Evolutionary conservation across 139 green algal species (phyloP), one percentile per base, ranked within the genome.

Genomic region (Astrephomene gubernaculifera): DNA sequence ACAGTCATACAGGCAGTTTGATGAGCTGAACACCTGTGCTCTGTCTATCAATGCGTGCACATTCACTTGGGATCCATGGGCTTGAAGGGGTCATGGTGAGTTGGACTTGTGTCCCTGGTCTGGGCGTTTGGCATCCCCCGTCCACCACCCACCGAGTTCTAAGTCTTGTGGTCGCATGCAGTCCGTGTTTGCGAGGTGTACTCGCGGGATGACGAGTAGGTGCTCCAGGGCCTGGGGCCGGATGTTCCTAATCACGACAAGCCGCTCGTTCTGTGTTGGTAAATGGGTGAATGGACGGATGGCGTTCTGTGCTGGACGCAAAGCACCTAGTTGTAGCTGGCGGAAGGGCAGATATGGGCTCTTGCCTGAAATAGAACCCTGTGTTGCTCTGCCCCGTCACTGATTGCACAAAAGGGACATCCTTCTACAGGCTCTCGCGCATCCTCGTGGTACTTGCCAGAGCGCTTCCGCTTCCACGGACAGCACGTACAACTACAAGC

Each of bases 221-320:
- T 91, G 88, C 22, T 21, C 25, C 25, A 17, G 36, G 4, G 72
- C 88, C 9, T 82, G 41, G 4, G 88, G 88, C 8, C 38, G 39
- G 41, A 75, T 85, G 74, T 89, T 81, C 0, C 24, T 52, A 45
- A 91, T 88, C 10, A 89, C 88, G 8, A 90, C 57, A 22, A 91
- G 60, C 3, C 67, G 79, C 29, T 91, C 88, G 8, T 72, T 79
- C 83, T 89, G 86, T 44, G 22, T 4, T 38, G 35, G 12, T 12
- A 17, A 44, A 1, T 31, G 33, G 25, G 29, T 45, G 33, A 22
- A 9, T 45, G 33, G 27, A 27, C 8, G 14, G 17, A 29, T 45
- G 65, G 4, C 35, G 6, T 45, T 45, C 4, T 45, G 14, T 6
- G 7, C 45, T 33, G 2, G 7, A 25, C 33, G 29, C n/a, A 2